Percentiles rank a stretch among this genome's conserved stretches.
Conservation (phyloP, 2,329 filamentous ascomycete species). For the Calonectria pteridis region DNA sequence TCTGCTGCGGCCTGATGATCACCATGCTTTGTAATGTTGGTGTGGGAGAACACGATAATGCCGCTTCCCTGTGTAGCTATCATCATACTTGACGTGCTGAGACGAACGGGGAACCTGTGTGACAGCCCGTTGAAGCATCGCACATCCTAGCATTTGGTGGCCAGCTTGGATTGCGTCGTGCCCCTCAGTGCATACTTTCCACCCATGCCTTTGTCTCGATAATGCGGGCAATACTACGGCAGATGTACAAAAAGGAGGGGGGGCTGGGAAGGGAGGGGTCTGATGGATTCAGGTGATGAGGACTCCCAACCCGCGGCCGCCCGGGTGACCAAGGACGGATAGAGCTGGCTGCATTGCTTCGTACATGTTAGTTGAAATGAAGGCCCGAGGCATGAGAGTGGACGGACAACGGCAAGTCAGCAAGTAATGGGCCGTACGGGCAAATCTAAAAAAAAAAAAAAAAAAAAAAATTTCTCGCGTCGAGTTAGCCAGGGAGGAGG, state of each 20-base stretch:
- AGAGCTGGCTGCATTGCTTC: conserved; percentile 20
- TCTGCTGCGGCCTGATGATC: not conserved
- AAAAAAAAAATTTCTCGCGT: conserved; percentile 21
- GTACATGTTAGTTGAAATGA: conserved; percentile 31
- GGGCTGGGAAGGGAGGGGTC: conserved; percentile 4
- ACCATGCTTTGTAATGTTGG: conserved; percentile 4
- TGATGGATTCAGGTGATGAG: conserved; percentile 17
- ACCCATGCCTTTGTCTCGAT: conserved; percentile 3
- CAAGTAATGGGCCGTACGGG: not conserved
- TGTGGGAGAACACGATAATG: conserved; percentile 14
- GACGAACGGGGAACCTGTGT: conserved; percentile 12
- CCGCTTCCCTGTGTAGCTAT: conserved; percentile 6
- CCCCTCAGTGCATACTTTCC: conserved; percentile 5
- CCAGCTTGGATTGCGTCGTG: not conserved
- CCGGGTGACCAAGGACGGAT: conserved; percentile 10
- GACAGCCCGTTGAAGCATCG: conserved; percentile 4
- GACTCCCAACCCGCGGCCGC: conserved; percentile 18
- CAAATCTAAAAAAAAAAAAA: conserved; percentile 6
- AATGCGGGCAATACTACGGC: conserved; percentile 1
- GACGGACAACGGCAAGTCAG: conserved; percentile 1
- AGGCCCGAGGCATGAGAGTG: conserved; percentile 20
- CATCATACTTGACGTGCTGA: not conserved
- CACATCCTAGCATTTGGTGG: not conserved
- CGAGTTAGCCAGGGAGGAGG: conserved; percentile 19
- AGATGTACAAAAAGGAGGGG: not conserved